Percentiles rank a stretch among this genome's conserved stretches.
Conservation (phyloP, 1,284 basidiomycete species). For the Fistulina hepatica region DNA sequence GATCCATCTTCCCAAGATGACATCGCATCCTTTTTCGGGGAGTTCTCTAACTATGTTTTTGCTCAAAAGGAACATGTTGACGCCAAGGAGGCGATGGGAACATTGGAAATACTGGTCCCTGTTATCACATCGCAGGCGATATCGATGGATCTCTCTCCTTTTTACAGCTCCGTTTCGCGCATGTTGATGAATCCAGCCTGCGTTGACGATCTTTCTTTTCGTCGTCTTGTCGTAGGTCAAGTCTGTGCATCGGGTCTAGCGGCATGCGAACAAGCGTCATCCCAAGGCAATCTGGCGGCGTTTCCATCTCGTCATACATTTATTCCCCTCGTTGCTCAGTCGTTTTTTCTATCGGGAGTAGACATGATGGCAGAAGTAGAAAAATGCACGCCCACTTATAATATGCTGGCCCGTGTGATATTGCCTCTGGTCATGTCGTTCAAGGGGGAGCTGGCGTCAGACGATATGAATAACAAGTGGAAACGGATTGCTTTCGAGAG, state of each 20-base stretch:
- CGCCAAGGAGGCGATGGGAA: slow-evolving; percentile 39
- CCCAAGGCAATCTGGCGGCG: slow-evolving; percentile 39
- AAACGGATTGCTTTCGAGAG: slow-evolving; percentile 12
- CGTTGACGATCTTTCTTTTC: slow-evolving; percentile 41
- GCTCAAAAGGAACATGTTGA: slow-evolving; percentile 31
- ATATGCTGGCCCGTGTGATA: slow-evolving; percentile 47
- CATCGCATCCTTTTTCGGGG: slow-evolving; percentile 40
- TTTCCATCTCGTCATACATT: slow-evolving; percentile 40
- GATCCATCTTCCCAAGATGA: slow-evolving; percentile 33
- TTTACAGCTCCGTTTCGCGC: slow-evolving; percentile 43
- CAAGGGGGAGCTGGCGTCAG: slow-evolving; percentile 28
- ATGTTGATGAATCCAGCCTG: slow-evolving; percentile 40
- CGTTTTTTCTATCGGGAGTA: slow-evolving; percentile 41
- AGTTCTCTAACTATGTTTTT: slow-evolving; percentile 37
- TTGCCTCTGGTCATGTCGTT: slow-evolving; percentile 52
- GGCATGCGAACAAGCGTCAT: slow-evolving; percentile 43
- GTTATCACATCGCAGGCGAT: slow-evolving; percentile 43
- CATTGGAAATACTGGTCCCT: slow-evolving; percentile 48
- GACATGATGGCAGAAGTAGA: slow-evolving; percentile 52
- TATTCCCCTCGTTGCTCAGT: slow-evolving; percentile 41
- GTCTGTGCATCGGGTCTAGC: slow-evolving; percentile 50
- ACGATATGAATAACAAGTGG: background rate
- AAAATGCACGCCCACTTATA: slow-evolving; percentile 40
- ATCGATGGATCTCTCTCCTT: slow-evolving; percentile 49
- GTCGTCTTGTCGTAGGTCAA: slow-evolving; percentile 42